Conservation (phyloP, 164 flowering plant species). For the Aristolochia fimbriata region DNA sequence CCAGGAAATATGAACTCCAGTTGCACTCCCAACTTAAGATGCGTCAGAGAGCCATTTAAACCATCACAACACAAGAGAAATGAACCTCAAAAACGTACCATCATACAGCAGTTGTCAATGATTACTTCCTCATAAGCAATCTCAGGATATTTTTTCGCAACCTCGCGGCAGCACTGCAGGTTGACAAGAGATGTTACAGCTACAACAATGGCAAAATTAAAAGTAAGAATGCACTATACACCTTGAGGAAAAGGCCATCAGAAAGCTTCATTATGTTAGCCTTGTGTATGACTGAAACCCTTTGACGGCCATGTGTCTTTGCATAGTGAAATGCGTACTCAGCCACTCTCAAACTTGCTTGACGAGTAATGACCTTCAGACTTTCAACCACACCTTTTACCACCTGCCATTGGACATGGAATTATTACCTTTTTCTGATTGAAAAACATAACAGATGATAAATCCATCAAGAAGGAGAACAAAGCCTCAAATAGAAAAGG, state of each 20-base stretch:
- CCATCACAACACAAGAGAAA: no score
- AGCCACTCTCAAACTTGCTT: constrained; percentile 91
- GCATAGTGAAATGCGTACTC: constrained; percentile 99
- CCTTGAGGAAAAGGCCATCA: constrained; percentile 97
- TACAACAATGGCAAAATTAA: no score
- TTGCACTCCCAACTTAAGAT: no score
- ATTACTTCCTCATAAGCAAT: constrained; percentile 88
- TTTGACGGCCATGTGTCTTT: constrained; percentile 65
- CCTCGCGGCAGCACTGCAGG: constrained; percentile 90
- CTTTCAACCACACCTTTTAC: constrained; percentile 99
- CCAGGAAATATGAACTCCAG: no score
- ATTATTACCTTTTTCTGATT: no score
- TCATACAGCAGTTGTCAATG: constrained; percentile 96
- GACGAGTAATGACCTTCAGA: constrained; percentile 90
- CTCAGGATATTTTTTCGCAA: constrained; percentile 92
- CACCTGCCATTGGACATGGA: constrained; percentile 35
- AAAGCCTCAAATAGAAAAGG: background rate
- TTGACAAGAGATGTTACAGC: background rate
- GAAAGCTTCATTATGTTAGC: constrained; percentile 98
- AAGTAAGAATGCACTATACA: constrained; percentile 6
- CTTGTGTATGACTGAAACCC: constrained; percentile 95
- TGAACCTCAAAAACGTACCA: constrained; percentile 37
- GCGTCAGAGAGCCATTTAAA: no score
- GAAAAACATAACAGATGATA: no score
- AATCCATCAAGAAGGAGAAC: no score